These are phyloP conservation scores for Dictyostelium purpureum DNA, from an alignment of 78 protist species.

Conservation along the genomic window DNA sequence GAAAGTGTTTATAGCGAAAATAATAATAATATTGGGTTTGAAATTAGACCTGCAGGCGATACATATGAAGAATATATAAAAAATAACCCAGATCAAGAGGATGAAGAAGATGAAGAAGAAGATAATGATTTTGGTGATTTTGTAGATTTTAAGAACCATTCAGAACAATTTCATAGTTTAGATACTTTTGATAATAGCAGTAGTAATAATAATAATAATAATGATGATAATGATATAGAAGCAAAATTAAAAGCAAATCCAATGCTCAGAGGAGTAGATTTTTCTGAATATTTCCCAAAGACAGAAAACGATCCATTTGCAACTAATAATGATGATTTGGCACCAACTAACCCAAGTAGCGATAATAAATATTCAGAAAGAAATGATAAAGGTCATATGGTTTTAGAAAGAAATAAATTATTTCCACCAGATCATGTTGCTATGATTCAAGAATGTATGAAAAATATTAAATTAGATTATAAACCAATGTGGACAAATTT, in stretches of 20 bases:
- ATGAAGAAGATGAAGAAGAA: not conserved
- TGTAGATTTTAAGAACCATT: conserved; percentile 31
- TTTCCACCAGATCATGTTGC: conserved; percentile 66
- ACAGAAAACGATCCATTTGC: conserved; percentile 24
- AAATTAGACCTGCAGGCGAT: not conserved
- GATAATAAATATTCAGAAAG: conserved; percentile 17
- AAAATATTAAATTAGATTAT: conserved; percentile 46
- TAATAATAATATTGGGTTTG: not conserved
- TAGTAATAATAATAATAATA: not conserved
- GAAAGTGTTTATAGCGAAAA: conserved; percentile 3
- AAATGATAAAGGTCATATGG: conserved; percentile 73
- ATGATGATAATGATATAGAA: conserved; percentile 1
- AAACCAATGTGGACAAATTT: conserved; percentile 30
- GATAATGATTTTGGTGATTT: conserved; percentile 29
- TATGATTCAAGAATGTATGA: conserved; percentile 61
- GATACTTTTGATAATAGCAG: not conserved
- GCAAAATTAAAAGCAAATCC: not conserved
- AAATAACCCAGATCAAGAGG: not conserved
- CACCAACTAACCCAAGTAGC: not conserved
- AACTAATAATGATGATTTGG: not conserved
- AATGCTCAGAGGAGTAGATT: not conserved
- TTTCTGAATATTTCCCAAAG: conserved; percentile 22
- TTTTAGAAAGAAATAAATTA: conserved; percentile 41
- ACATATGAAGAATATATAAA: not conserved
- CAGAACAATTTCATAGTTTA: conserved; percentile 36